These are phyloP conservation scores for Corymbia maculata DNA, from an alignment of 345 rosid species.

Conservation along the genomic window DNA sequence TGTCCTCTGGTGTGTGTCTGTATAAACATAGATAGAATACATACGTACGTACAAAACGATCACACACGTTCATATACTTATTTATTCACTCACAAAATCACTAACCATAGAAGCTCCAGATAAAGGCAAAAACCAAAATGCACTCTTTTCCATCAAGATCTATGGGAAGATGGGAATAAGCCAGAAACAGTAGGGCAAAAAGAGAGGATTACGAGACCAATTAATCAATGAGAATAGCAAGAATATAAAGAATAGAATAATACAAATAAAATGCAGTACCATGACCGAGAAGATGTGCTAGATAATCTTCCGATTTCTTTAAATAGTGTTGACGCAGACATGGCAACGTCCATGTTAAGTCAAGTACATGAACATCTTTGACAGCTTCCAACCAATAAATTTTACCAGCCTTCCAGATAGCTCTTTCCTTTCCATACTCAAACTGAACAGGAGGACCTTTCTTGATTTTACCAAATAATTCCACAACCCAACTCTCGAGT, in stretches of 20 bases:
- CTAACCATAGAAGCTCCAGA: neutral
- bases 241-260: neutral
- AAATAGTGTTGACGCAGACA: slow-evolving; percentile 79
- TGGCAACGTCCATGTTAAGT: slow-evolving; percentile 83
- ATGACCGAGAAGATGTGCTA: slow-evolving; percentile 93
- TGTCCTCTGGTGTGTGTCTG: neutral
- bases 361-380: slow-evolving; percentile 82
- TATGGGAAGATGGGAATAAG: neutral
- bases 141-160: neutral
- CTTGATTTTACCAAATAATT: slow-evolving; percentile 59
- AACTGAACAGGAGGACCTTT: slow-evolving; percentile 56
- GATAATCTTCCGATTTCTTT: slow-evolving; percentile 93
- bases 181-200: neutral
- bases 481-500: slow-evolving; percentile 84
- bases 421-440: slow-evolving; percentile 45
- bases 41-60: neutral
- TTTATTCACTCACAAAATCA: neutral
- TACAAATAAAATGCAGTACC: slow-evolving; percentile 29
- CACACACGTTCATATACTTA: neutral
- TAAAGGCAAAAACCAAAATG: neutral
- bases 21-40: neutral
- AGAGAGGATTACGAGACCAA: neutral
- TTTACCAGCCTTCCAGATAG: slow-evolving; percentile 79
- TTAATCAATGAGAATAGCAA: neutral
- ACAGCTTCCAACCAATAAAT: slow-evolving; percentile 79